Percentiles rank a stretch among this genome's conserved stretches.
Conservation (phyloP, 768 basidiomycete species). For the Cantharellus cinnabarinus region DNA sequence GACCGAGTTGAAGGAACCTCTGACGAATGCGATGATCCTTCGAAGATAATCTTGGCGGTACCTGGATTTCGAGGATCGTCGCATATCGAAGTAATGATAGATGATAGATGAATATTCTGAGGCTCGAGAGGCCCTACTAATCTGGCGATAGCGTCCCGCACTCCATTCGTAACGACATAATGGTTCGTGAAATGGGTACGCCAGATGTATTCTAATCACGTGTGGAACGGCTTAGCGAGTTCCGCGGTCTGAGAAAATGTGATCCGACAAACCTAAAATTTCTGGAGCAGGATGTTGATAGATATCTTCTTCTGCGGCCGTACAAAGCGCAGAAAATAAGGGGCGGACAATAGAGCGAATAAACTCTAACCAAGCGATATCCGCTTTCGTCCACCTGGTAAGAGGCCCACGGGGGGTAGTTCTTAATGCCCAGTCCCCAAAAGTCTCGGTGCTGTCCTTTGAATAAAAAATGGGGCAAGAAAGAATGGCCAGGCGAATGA, state of each 20-base stretch:
- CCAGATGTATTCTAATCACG: conserved; percentile 42
- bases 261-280: conserved; percentile 34
- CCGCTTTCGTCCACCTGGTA: conserved; percentile 26
- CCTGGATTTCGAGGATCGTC: conserved; percentile 19
- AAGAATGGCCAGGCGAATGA: conserved; percentile 24
- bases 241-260: not conserved
- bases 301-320: conserved; percentile 35
- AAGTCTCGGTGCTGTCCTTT: conserved; percentile 18
- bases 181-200: conserved; percentile 46
- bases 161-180: conserved; percentile 40
- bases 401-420: conserved; percentile 24
- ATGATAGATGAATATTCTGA: conserved; percentile 33
- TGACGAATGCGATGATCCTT: not conserved
- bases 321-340: conserved; percentile 54
- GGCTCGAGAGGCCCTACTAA: conserved; percentile 23
- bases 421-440: conserved; percentile 28
- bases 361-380: conserved; percentile 33
- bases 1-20: not conserved
- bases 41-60: conserved; percentile 18
- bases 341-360: conserved; percentile 35
- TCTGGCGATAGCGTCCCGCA: conserved; percentile 34
- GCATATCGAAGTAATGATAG: conserved; percentile 28
- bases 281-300: conserved; percentile 39
- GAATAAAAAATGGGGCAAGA: conserved; percentile 26
- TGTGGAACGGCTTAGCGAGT: not conserved